Conservation (phyloP, 163 green algal species). For the Chlorella variabilis region DNA sequence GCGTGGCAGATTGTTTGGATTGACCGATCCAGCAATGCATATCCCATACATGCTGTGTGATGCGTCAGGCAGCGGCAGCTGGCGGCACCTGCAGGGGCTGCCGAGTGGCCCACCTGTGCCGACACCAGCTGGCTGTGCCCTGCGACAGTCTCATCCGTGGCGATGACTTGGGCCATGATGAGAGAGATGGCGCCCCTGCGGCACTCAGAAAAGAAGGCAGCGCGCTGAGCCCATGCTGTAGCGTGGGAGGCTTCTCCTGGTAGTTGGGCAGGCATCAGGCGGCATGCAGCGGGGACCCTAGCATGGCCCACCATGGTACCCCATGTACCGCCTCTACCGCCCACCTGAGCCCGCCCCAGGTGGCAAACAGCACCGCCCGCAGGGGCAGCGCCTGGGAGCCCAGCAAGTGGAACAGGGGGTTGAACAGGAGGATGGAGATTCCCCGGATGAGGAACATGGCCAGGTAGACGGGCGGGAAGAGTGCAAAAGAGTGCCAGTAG, state of each 20-base stretch:
- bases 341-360: constrained; percentile 29
- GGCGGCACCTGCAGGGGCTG: background rate
- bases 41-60: too few relatives aligned
- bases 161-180: constrained; percentile 70
- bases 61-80: background rate
- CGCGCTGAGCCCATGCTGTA: too few relatives aligned
- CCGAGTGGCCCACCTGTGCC: constrained; percentile 12
- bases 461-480: constrained; percentile 34
- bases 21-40: too few relatives aligned
- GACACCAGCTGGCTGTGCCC: background rate
- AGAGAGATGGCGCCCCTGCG: constrained; percentile 64
- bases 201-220: background rate
- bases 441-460: constrained; percentile 16
- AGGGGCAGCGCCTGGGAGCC: constrained; percentile 19
- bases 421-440: constrained; percentile 24
- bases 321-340: too few relatives aligned
- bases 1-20: too few relatives aligned
- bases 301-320: too few relatives aligned
- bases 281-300: too few relatives aligned
- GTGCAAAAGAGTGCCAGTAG: constrained; percentile 10
- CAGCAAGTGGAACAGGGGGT: constrained; percentile 28
- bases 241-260: too few relatives aligned
- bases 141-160: constrained; percentile 9
- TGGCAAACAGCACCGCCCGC: constrained; percentile 25
- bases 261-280: too few relatives aligned